phyloP scores from a whole-genome alignment of 108 stramenopile species.

The Licmophora abbreviata region DNA sequence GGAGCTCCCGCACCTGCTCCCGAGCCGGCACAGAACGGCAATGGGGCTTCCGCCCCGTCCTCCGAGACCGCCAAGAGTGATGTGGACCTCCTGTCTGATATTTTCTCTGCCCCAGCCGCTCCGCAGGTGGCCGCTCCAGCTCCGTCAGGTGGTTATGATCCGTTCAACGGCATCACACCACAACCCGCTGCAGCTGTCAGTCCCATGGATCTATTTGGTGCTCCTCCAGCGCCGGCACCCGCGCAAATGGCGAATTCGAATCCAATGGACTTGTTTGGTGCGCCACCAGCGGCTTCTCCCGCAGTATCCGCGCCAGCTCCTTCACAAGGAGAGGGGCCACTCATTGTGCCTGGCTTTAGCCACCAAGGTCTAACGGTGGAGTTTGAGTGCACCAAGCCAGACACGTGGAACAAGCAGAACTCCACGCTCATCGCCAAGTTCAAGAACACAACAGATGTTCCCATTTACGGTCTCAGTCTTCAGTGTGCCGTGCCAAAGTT shows the following conservation, averaged over 20 bases:
- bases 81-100: constrained; percentile 83
- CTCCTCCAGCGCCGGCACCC: constrained; percentile 25
- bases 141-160: constrained; percentile 24
- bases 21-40: constrained; percentile 29
- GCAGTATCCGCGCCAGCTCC: constrained; percentile 20
- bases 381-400: constrained; percentile 82
- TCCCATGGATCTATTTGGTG: constrained; percentile 29
- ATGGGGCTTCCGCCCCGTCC: constrained; percentile 7
- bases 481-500: constrained; percentile 98
- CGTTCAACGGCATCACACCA: constrained; percentile 10
- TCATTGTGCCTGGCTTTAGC: constrained; percentile 54
- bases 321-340: constrained; percentile 5
- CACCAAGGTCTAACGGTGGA: constrained; percentile 73
- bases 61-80: constrained; percentile 45
- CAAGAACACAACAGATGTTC: constrained; percentile 69
- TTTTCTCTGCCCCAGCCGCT: constrained; percentile 74
- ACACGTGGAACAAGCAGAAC: constrained; percentile 70
- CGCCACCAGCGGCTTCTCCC: constrained; percentile 20
- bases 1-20: constrained; percentile 23
- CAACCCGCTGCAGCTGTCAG: constrained; percentile 2
- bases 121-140: constrained; percentile 26
- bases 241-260: constrained; percentile 29
- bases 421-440: constrained; percentile 73
- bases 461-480: constrained; percentile 77
- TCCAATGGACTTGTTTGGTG: constrained; percentile 54